Base-by-base conservation (phyloP, 2,329 filamentous ascomycete species). In the Colletotrichum limetticola region DNA sequence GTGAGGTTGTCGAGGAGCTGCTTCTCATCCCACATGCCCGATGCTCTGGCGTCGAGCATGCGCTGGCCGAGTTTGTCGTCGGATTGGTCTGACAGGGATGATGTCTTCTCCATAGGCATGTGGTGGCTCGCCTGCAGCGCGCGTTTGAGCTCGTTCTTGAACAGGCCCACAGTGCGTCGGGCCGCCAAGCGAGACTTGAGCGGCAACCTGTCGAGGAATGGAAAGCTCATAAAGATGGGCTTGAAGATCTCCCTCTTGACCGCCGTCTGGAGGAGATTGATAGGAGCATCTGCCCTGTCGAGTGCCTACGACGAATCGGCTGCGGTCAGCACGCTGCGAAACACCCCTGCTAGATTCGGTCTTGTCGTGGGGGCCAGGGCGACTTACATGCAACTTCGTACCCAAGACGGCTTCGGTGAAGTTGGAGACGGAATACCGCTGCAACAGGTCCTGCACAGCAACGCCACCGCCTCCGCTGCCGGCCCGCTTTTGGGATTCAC, bases 1-100 rank as follows among this genome's bases (percentile, higher is more conserved):
- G 82, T 83, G 22, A 83, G 71, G 55, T 85, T 85, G 62, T 84
- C 81, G 19, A 82, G 79, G 71, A 84, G 81, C 63, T 85, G 82
- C 65, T 80, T 79, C 67, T 84, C 80, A 26, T 65, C 30, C 70
- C 70, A 77, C 19, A 68, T 66, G 4, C 80, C 79, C 5, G 74
- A 64, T 8, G 66, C 49, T 35, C 75, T 55, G 5, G 79, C 78
- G 5, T 60, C 68, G n/a, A 79, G 62, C n/a, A 80, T 75, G 12
- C 75, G 69, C 19, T 57, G 64, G 42, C 77, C 75, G 5, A 80
- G 68, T 12, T 67, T 68, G 46, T 49, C 19, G 42, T 49, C 59
- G 24, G 52, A 46, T 9, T 24, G 9, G 30, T 30, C 59, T 8
- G 46, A 55, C 55, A 62, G 56, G 52, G 74, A 35, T 53, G 61